Conservation (phyloP, 441 rosid genomes). For the Manihot esculenta region DNA sequence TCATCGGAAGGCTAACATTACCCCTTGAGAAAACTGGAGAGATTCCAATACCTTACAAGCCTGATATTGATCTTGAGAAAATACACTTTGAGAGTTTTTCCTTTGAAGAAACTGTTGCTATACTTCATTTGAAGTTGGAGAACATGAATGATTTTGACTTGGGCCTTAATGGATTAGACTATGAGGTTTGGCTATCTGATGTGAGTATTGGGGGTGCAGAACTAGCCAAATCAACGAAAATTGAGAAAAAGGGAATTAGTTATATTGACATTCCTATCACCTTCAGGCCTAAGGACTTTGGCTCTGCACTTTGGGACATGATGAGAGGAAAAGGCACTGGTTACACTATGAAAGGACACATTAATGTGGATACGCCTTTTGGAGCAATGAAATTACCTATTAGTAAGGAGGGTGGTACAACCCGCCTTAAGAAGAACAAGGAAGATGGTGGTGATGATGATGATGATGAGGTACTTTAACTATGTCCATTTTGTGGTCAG, state of each 20-base stretch:
- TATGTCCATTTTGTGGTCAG: background rate
- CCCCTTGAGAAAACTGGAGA: constrained; percentile 92
- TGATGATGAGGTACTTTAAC: constrained; percentile 53
- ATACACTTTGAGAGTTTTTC: constrained; percentile 76
- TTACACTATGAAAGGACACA: constrained; percentile 75
- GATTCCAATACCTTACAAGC: constrained; percentile 91
- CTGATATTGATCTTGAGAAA: constrained; percentile 80
- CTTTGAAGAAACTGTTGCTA: constrained; percentile 79
- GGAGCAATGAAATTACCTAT: constrained; percentile 94
- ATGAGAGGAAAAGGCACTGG: constrained; percentile 93
- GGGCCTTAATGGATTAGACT: constrained; percentile 76
- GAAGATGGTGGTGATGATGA: constrained; percentile 60
- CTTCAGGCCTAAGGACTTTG: constrained; percentile 90
- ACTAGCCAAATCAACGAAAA: constrained; percentile 51
- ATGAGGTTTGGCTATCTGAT: constrained; percentile 78
- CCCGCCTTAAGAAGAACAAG: constrained; percentile 81
- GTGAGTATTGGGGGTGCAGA: constrained; percentile 78
- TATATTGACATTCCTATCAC: constrained; percentile 67
- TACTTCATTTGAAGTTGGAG: constrained; percentile 78
- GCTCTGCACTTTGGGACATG: constrained; percentile 98
- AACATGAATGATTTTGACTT: constrained; percentile 87
- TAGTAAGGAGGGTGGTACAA: constrained; percentile 84
- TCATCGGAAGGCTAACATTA: constrained; percentile 77
- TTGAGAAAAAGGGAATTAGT: constrained; percentile 64
- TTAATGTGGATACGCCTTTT: constrained; percentile 88